Evolutionary conservation across 2,329 filamentous ascomycete genomes (phyloP), one percentile per base, ranked within the genome.

Genomic region (Chrysoporthe deuterocubensis): DNA sequence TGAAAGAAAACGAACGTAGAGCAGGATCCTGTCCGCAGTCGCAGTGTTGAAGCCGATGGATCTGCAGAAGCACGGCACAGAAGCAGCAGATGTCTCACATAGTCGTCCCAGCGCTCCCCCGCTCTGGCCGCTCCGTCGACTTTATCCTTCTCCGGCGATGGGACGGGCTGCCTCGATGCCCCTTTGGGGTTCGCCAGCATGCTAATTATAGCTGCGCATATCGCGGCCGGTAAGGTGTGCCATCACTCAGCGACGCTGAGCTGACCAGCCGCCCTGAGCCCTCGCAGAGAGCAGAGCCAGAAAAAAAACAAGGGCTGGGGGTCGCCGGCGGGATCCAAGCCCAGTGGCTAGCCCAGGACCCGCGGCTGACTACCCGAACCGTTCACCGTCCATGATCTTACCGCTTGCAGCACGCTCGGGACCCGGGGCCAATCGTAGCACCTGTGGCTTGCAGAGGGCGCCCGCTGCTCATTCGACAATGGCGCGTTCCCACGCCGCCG

Each of bases 181-280:
- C 21, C 16, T 16, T 14, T 32, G 50, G 32, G 50, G 37, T 1
- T 9, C 21, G 21, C 50, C 26, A 11, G 6, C 32, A 32, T 32
- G 50, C 50, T 54, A 32, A 54, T 32, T 54, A 34, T 54, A 54
- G 50, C 32, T 1, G 50, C 9, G 4, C 50, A 13, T 14, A 52
- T 34, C 50, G 16, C 21, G 50, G 21, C 50, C 2, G 21, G 7
- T 54, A 26, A 26, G 21, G 50, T 26, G 21, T 26, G 26, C 26
- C 50, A 54, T 54, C 50, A 54, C 50, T 54, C 21, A 54, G 50
- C 50, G 32, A 21, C 50, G 50, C 50, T 54, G 50, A 54, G 21
- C 50, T 54, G 32, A 54, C 50, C 26, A 26, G 26, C 50, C 50
- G 50, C 50, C 50, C 32, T 54, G 21, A 54, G 16, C 50, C 26